Evolutionary conservation across 208 protist genomes (phyloP).

Genomic region (Trypanosomatidae sp.): DNA sequence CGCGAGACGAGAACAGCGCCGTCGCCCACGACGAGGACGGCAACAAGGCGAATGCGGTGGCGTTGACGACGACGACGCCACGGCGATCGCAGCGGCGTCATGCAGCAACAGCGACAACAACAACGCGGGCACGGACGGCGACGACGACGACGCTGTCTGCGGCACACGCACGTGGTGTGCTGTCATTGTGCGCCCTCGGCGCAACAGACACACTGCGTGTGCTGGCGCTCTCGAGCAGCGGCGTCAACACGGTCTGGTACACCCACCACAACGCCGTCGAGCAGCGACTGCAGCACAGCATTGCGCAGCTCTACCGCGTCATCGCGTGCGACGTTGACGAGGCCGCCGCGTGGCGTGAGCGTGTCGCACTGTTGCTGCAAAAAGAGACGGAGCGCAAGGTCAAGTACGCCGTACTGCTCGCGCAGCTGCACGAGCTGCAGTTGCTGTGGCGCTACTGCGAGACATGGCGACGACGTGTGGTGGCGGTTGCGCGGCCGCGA

Average conservation of each 20-base stretch:
- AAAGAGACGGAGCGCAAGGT: constrained; percentile 43
- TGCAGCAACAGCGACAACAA: neutral
- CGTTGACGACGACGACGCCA: too few species aligned
- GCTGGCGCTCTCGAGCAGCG: constrained; percentile 71
- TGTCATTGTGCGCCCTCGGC: constrained; percentile 22
- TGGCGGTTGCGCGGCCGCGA: too few species aligned
- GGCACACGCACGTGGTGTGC: constrained; percentile 3
- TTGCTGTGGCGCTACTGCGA: constrained; percentile 45
- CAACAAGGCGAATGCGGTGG: neutral
- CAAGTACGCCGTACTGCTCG: constrained; percentile 49
- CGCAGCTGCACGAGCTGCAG: constrained; percentile 32
- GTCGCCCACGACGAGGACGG: neutral
- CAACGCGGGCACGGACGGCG: neutral
- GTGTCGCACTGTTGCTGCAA: constrained; percentile 19
- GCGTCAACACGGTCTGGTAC: constrained; percentile 83
- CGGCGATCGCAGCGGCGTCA: too few species aligned
- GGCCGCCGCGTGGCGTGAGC: constrained; percentile 49
- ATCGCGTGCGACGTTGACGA: constrained; percentile 60
- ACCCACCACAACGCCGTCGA: constrained; percentile 56
- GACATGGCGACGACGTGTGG: constrained; percentile 21
- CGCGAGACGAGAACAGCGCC: too few species aligned
- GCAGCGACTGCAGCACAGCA: constrained; percentile 33
- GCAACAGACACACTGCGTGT: constrained; percentile 70
- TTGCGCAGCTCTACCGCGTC: constrained; percentile 33
- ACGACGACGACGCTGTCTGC: neutral